Evolutionary conservation across 805 yeast genomes (phyloP), one percentile per base, ranked within the genome.

Genomic region (Candida railenensis): DNA sequence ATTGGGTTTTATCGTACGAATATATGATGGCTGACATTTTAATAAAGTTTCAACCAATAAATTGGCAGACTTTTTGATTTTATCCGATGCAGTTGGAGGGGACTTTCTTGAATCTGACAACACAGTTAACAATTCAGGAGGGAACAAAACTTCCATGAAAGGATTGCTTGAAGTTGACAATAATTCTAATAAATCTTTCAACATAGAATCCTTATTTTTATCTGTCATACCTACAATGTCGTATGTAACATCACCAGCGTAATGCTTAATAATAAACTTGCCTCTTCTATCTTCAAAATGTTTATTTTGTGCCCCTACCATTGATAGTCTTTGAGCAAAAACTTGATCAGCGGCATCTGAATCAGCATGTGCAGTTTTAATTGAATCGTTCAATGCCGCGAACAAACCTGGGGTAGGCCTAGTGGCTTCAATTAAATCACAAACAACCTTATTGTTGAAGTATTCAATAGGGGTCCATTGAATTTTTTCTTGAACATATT

Each of bases 301-400:
- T 20, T 88, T 85, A 65, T 90, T 91, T 19, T 78, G 67, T 4
- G 90, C 74, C 7, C 76, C 76, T 48, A 94, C 87, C 82, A 88
- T 77, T 55, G 89, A 87, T 58, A 94, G 76, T 67, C 97, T 80
- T 73, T 89, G 96, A 15, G 94, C 87, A 67, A 94, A 94, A 1
- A 95, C 88, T 69, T 90, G 96, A 66, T 94, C 99, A 2, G 98
- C 98, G 16, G 98, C 99, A 44, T 73, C 77, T 1, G 97, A 86
- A 62, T 94, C 98, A 3, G 99, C 99, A 63, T 94, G 99, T 0
- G 99, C 99, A 22, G 98, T 94, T 33, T 97, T 97, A 59, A 90
- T 85, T 0, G 98, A 92, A 73, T 94, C 99, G 67, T 92, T 94
- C 69, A 94, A 77, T 2, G 96, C 96, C 2, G 98, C 95, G 72